Conservation (phyloP, 164 flowering plant genomes). For the Magnolia officinalis region DNA sequence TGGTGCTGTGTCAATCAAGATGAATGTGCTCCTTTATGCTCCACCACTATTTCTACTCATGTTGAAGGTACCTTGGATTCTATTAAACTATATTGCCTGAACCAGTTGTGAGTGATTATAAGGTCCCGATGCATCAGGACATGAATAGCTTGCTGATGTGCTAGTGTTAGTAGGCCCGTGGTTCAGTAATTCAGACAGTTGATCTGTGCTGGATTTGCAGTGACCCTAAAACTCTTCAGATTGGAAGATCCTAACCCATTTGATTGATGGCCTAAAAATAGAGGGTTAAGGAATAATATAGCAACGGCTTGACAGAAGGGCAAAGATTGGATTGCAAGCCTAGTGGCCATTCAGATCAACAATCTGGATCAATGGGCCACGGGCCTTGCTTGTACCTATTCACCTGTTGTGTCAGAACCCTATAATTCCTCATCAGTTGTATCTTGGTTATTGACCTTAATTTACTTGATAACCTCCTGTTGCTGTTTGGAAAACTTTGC, state of each 20-base stretch:
- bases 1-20: slow-evolving; percentile 89
- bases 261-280: not conserved
- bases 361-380: not conserved
- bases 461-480: not conserved
- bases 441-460: not conserved
- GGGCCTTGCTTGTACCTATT: not conserved
- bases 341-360: not conserved
- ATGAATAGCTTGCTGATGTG: not conserved
- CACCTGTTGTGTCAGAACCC: not conserved
- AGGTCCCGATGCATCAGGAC: not conserved
- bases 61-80: slow-evolving; percentile 55
- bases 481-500: slow-evolving; percentile 5
- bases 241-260: not conserved
- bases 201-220: not conserved
- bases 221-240: not conserved
- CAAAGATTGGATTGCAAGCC: not conserved
- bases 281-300: not conserved
- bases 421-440: not conserved
- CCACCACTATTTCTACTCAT: slow-evolving; percentile 71
- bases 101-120: not conserved
- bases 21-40: slow-evolving; percentile 93
- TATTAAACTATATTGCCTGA: not conserved
- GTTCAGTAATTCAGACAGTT: not conserved
- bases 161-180: not conserved
- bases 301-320: not conserved